Base-by-base conservation (phyloP, 306 rosid species). In the Nissolia schottii region DNA sequence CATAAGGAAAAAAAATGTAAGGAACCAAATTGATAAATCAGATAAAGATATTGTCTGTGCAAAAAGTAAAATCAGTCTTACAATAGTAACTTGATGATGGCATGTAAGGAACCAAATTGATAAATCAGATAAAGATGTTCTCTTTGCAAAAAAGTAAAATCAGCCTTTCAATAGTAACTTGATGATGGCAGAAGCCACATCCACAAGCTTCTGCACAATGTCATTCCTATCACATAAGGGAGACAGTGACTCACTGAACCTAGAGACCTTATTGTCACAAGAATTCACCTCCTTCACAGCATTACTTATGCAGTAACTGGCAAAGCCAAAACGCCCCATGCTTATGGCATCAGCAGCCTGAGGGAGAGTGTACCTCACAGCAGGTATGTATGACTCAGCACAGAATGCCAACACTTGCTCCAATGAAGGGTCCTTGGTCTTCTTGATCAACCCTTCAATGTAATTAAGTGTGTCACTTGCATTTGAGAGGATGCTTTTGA, bases 301-400 rank as follows among this genome's bases (percentile, higher is more conserved):
- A 77, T 85, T 87, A 64, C 87, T 54, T 6, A 89, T 64, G 48
- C 92, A 89, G 35, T 84, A 87, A 29, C 75, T 67, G 25, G 93
- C 93, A 73, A 92, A 89, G 16, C 80, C 86, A 70, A 82, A 92
- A 19, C 79, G 80, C 7, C 86, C 80, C 0, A 75, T 83, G 5
- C 1, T 61, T 16, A 92, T 48, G 2, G 92, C 90, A 13, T 87
- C 89, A 69, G 83, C 82, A 7, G 96, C 91, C 16, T 92, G 92
- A 0, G 97, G 96, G 7, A 89, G 84, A 69, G 69, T 89, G 61
- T 80, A 92, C 31, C 82, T 92, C 64, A 92, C 93, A 7, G 84
- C 49, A 4, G 89, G 93, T 32, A 92, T 89, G 62, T 87, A 92
- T n/a, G 84, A 25, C 67, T 92, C 91, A 16, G 93, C 96, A 74